phyloP scores from a whole-genome alignment of 805 yeast genomes.

The Candida chilensis region DNA sequence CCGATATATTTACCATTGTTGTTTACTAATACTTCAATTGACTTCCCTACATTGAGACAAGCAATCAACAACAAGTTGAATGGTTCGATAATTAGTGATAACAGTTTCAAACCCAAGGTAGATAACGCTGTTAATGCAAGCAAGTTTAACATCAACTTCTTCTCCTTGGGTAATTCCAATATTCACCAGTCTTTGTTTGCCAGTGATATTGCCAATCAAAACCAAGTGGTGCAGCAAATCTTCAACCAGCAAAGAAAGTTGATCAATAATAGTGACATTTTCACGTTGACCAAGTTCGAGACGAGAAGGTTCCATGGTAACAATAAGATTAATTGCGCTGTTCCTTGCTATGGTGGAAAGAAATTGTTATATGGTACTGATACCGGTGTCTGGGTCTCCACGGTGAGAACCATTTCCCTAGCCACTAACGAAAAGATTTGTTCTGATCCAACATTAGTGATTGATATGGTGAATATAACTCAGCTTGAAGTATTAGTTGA shows the following conservation, averaged over 20 bases:
- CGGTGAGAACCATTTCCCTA: conserved; percentile 47
- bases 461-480: conserved; percentile 67
- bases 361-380: conserved; percentile 88
- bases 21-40: conserved; percentile 70
- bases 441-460: conserved; percentile 66
- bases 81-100: conserved; percentile 19
- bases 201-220: conserved; percentile 53
- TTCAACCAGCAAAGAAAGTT: conserved; percentile 71
- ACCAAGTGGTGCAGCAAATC: conserved; percentile 71
- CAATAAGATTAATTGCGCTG: conserved; percentile 82
- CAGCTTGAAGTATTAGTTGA: conserved; percentile 91
- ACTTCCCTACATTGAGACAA: conserved; percentile 51
- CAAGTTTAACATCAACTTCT: conserved; percentile 40
- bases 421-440: conserved; percentile 41
- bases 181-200: conserved; percentile 46
- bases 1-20: conserved; percentile 78
- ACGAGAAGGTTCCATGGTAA: conserved; percentile 66
- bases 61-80: conserved; percentile 23
- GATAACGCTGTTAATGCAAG: no score
- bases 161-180: conserved; percentile 44
- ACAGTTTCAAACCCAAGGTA: conserved; percentile 10
- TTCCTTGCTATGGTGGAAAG: conserved; percentile 91
- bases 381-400: conserved; percentile 79
- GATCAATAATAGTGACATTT: conserved; percentile 67
- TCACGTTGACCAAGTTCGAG: conserved; percentile 66